Evolutionary conservation across 805 yeast species (phyloP), one percentile per base, ranked within the genome.

Genomic region (Lachancea sp.): DNA sequence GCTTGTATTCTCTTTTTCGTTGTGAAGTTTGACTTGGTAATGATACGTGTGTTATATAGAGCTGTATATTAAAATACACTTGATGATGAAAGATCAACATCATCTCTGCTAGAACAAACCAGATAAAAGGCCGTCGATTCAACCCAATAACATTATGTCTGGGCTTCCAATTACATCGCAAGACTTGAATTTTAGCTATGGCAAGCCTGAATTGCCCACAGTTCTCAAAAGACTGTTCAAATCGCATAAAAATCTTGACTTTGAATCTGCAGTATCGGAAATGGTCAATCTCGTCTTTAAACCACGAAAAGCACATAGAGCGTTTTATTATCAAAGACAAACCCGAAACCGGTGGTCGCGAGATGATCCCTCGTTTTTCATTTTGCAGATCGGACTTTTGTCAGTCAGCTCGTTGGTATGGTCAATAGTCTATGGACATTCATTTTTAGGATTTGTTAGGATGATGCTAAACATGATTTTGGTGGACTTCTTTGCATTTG

Each of bases 211-310:
- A 39, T 40, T 66, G 8, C 74, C 74, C 13, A 50, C 63, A 4
- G 65, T 63, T 39, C 54, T 70, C 40, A 63, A 60, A 49, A 63
- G 86, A 42, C 61, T 82, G 33, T 68, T 83, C 50, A 79, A 80
- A 53, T 90, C 95, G 1, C 85, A 82, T 8, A 54, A 48, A 41
- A 82, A 95, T 0, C 70, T 89, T 44, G 96, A 90, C 65, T 85
- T 89, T 57, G 97, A 90, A 63, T 85, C 95, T 1, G 96, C 96
- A 12, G 73, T 81, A 48, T 90, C 96, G 96, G 97, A 90, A 62
- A 82, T 89, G 65, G 69, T 83, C 49, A 77, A 87, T 57, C 67
- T 89, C 45, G 69, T 89, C 13, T 69, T 79, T 22, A 77, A 81
- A 35, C 97, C 97, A 1, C 78, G 82, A 56, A 81, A 85, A 49